Evolutionary conservation across 2,329 filamentous ascomycete genomes (phyloP), one percentile per base, ranked within the genome.

Genomic region (Davidsoniella virescens): DNA sequence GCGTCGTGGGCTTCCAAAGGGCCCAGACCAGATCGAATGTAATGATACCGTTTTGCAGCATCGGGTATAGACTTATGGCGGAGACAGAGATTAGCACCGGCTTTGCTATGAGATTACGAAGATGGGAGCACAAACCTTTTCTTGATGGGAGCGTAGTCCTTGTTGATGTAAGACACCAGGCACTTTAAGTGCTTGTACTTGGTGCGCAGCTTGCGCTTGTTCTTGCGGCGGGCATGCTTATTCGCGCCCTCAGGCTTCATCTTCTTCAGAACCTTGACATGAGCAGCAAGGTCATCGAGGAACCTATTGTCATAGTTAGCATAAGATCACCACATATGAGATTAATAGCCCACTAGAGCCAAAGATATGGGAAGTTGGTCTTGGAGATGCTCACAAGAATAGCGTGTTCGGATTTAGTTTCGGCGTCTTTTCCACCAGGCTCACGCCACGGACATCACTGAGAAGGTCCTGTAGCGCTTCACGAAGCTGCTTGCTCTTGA

Each of bases 21-120:
- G 87, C 86, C 87, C 87, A 94, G 1, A 93, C 68, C 2, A 93
- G 72, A 52, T 94, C 86, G 57, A 88, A 94, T 0, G 86, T 93
- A 61, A 94, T 93, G 42, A 87, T 78, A 7, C 86, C 85, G 29
- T 81, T 83, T 55, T 87, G 76, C 2, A 94, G 69, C 65, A 94
- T 77, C 0, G 86, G 84, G 56, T 87, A 82, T 0, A 94, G 71
- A 1, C 81, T 84, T 84, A 63, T 33, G 29, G 5, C 8, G 4
- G 18, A 8, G 26, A 18, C 8, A 5, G 10, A 33, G n/a, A 44
- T 36, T 23, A 20, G 16, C 17, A 14, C n/a, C 29, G 12, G 29
- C 7, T 23, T 23, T 12, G 16, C 18, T 16, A 6, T 1, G 5
- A 20, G 20, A 44, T 17, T 8, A 29, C 9, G 16, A 16, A 16